Evolutionary conservation across 176 grass and related monocot genomes (phyloP).

Genomic region (Cenchrus purpureus): DNA sequence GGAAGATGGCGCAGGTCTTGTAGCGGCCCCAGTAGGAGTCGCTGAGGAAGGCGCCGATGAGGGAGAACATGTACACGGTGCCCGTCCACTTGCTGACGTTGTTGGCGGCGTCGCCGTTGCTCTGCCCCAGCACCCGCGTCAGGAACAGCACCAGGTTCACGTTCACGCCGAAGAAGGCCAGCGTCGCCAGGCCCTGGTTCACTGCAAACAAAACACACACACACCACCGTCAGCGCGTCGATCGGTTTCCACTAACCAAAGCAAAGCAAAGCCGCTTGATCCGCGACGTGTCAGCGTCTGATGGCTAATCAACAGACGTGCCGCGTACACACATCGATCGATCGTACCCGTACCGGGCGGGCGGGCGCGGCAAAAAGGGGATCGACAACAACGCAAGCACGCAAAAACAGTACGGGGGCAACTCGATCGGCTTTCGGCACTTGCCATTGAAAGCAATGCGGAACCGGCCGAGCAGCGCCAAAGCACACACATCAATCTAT

Average conservation of each 20-base stretch:
- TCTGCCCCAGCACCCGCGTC: conserved; percentile 85
- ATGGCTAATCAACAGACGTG: conserved; percentile 6
- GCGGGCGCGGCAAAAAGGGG: not conserved
- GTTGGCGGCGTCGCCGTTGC: conserved; percentile 88
- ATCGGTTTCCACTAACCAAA: not conserved
- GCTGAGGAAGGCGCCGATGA: conserved; percentile 93
- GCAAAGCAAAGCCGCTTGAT: not conserved
- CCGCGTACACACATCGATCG: not conserved
- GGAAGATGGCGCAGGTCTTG: conserved; percentile 91
- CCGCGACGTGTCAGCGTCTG: not conserved
- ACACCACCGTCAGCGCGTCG: conserved; percentile 16
- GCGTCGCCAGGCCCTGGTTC: conserved; percentile 89
- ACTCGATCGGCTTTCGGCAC: not conserved
- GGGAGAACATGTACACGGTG: conserved; percentile 98
- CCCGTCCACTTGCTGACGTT: conserved; percentile 99
- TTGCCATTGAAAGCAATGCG: conserved; percentile 23
- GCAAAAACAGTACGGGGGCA: conserved; percentile 11
- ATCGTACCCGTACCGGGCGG: not conserved
- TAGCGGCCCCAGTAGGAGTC: conserved; percentile 98
- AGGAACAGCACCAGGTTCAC: conserved; percentile 97
- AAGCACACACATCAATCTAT: not conserved
- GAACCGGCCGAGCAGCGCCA: conserved; percentile 30
- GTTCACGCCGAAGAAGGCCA: conserved; percentile 94
- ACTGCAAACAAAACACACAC: conserved; percentile 44
- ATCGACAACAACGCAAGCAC: not conserved